A percentile compares a stretch with the other conserved stretches of the same genome.
Conservation (phyloP, 768 basidiomycete species). For the Collybia sp. region DNA sequence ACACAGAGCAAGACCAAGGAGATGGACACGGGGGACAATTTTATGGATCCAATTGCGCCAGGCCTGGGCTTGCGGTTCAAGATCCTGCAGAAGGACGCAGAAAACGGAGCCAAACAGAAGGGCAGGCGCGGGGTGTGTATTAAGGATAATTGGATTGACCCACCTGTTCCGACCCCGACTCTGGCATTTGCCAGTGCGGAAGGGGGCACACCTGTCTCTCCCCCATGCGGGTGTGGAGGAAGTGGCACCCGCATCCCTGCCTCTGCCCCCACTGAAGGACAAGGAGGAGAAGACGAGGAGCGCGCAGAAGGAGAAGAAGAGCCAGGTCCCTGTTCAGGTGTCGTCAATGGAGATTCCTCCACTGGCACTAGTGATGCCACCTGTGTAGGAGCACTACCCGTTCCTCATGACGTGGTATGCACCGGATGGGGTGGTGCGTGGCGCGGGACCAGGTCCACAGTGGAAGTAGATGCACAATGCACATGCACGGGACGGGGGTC, state of each 20-base stretch:
- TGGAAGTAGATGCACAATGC: constrained; percentile 63
- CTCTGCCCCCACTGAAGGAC: constrained; percentile 8
- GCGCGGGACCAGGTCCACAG: constrained; percentile 12
- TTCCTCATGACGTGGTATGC: constrained; percentile 50
- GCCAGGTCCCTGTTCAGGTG: constrained; percentile 36
- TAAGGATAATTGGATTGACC: constrained; percentile 68
- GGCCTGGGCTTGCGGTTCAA: constrained; percentile 44
- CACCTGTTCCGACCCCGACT: constrained; percentile 38
- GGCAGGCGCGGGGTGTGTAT: constrained; percentile 40
- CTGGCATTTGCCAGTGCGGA: constrained; percentile 9
- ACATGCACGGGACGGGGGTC: constrained; percentile 72
- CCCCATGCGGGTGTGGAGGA: constrained; percentile 10
- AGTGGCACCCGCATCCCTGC: constrained; percentile 4
- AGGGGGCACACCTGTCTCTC: constrained; percentile 16
- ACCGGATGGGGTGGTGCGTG: constrained; percentile 12
- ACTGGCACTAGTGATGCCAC: constrained; percentile 11
- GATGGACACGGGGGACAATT: constrained; percentile 68
- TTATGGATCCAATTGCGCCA: constrained; percentile 66
- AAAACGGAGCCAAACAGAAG: no score
- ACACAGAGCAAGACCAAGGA: constrained; percentile 44
- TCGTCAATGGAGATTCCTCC: constrained; percentile 34
- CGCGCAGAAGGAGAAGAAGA: constrained; percentile 34
- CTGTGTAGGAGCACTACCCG: constrained; percentile 44
- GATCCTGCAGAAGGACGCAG: constrained; percentile 23
- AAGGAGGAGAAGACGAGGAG: constrained; percentile 17